Percentiles rank a stretch among this genome's conserved stretches.
These are phyloP conservation scores for Fusarium heterosporum DNA, from an alignment of 2,329 filamentous ascomycete species.

Conservation along the genomic window DNA sequence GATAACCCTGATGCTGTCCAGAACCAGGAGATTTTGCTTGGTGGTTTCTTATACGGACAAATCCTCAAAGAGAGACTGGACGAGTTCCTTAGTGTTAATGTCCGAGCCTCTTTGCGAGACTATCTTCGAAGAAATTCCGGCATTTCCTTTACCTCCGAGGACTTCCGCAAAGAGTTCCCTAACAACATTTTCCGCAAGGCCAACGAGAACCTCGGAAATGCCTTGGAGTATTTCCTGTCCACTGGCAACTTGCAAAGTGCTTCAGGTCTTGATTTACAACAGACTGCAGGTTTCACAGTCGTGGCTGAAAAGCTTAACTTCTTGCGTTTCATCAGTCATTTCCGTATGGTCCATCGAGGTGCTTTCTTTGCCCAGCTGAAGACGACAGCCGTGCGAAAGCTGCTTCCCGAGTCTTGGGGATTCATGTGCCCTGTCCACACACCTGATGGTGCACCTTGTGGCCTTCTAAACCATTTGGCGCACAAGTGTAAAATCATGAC, in stretches of 20 bases:
- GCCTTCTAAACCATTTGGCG: constrained; percentile 91
- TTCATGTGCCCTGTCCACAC: constrained; percentile 98
- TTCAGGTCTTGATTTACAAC: constrained; percentile 92
- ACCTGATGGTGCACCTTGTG: constrained; percentile 94
- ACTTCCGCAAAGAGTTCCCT: constrained; percentile 84
- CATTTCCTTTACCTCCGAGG: constrained; percentile 80
- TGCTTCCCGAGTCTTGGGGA: constrained; percentile 96
- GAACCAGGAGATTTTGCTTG: constrained; percentile 93
- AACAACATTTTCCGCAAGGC: constrained; percentile 81
- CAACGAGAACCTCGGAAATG: constrained; percentile 88
- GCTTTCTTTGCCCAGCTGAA: constrained; percentile 98
- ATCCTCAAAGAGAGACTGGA: constrained; percentile 95
- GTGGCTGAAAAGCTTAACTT: constrained; percentile 99
- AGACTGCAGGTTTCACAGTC: constrained; percentile 93
- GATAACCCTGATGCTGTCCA: constrained; percentile 98
- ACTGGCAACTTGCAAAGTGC: constrained; percentile 94
- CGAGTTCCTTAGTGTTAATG: constrained; percentile 76
- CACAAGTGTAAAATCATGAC: constrained; percentile 96
- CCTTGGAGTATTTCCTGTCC: constrained; percentile 93
- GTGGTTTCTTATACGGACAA: constrained; percentile 93
- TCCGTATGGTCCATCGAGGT: constrained; percentile 98
- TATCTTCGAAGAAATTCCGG: constrained; percentile 67
- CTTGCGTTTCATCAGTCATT: constrained; percentile 97
- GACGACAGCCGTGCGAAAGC: constrained; percentile 94
- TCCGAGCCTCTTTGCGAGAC: constrained; percentile 67